phyloP scores from a whole-genome alignment of 106 monocot genomes.

The Dioscorea alata region DNA sequence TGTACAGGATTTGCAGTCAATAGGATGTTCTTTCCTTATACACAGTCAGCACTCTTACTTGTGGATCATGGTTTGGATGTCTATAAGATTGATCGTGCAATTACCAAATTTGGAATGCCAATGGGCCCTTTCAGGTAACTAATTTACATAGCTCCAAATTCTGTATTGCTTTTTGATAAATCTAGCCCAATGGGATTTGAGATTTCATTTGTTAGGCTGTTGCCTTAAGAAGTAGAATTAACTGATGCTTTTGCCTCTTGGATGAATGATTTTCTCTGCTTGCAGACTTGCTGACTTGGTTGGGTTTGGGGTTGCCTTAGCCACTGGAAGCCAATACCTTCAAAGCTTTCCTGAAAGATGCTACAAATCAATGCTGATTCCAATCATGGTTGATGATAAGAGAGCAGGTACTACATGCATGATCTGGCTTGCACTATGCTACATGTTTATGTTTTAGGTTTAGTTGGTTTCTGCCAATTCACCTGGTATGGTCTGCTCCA shows the following conservation, averaged over 20 bases:
- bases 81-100: conserved; percentile 70
- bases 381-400: conserved; percentile 81
- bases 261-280: conserved; percentile 1
- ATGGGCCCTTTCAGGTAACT: conserved; percentile 98
- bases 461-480: no score
- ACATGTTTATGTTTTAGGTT: no score
- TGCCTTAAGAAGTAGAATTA: no score
- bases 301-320: conserved; percentile 82
- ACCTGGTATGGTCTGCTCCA: no score
- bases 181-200: no score
- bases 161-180: no score
- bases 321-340: conserved; percentile 75
- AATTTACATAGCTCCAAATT: no score
- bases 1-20: conserved; percentile 99
- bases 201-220: no score
- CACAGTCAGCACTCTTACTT: conserved; percentile 70
- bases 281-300: conserved; percentile 80
- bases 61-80: conserved; percentile 85
- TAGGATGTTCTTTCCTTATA: conserved; percentile 97
- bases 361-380: conserved; percentile 70
- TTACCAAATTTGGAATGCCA: conserved; percentile 97
- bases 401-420: conserved; percentile 44
- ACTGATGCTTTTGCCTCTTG: no score
- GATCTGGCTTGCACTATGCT: no score
- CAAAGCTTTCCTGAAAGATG: conserved; percentile 79